These are phyloP conservation scores for Castanospermum australe DNA, from an alignment of 306 rosid genomes.

Conservation along the genomic window DNA sequence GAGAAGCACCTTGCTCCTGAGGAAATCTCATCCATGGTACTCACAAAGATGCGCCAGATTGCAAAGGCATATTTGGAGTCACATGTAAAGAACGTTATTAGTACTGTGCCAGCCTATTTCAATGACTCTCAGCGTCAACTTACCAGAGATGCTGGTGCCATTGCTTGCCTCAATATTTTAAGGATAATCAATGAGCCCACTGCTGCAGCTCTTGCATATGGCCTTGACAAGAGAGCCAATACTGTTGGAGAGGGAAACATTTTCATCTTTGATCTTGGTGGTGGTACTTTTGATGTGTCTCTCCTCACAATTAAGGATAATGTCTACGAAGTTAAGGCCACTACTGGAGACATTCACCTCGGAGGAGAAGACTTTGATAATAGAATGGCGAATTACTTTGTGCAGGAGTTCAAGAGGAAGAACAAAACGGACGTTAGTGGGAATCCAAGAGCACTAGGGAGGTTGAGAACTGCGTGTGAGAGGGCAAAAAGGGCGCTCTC, in stretches of 20 bases:
- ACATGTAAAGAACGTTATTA: conserved; percentile 40
- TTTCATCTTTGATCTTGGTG: conserved; percentile 31
- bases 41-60: conserved; percentile 44
- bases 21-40: conserved; percentile 32
- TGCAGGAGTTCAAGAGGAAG: conserved; percentile 13
- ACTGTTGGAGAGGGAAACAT: conserved; percentile 34
- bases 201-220: conserved; percentile 63
- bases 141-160: conserved; percentile 14
- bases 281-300: conserved; percentile 69
- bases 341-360: conserved; percentile 28
- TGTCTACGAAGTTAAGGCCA: conserved; percentile 3
- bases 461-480: conserved; percentile 10
- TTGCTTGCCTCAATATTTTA: conserved; percentile 33
- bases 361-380: conserved; percentile 40
- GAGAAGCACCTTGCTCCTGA: conserved; percentile 45
- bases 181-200: conserved; percentile 43
- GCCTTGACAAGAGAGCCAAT: conserved; percentile 47
- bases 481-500: conserved; percentile 1
- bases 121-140: conserved; percentile 4
- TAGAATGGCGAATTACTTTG: conserved; percentile 28
- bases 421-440: conserved; percentile 6
- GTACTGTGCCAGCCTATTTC: conserved; percentile 59
- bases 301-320: conserved; percentile 40
- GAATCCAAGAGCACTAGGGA: conserved; percentile 1
- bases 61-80: conserved; percentile 35